A percentile compares a stretch with the other conserved stretches of the same genome.
Conservation (phyloP, 345 rosid genomes). For the Bruguiera parviflora region DNA sequence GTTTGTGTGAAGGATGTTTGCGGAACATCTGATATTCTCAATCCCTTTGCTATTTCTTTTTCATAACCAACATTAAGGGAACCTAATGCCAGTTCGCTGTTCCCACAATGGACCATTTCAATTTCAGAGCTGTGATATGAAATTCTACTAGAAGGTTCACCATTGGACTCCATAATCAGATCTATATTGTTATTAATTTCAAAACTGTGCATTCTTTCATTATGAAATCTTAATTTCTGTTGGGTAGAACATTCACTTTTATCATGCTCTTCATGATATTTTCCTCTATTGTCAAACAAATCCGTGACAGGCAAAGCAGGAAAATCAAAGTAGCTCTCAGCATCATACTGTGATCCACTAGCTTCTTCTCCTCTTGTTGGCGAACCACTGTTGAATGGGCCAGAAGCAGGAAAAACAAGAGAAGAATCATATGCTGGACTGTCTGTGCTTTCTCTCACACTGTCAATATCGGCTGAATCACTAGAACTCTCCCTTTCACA, state of each 20-base stretch:
- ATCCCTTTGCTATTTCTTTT: constrained; percentile 41
- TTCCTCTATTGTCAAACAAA: constrained; percentile 64
- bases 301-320: constrained; percentile 68
- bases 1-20: constrained; percentile 40
- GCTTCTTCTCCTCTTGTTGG: constrained; percentile 34
- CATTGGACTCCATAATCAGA: constrained; percentile 59
- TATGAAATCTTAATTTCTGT: constrained; percentile 40
- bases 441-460: constrained; percentile 53
- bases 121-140: constrained; percentile 45
- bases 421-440: constrained; percentile 50
- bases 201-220: constrained; percentile 70
- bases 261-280: constrained; percentile 47
- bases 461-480: constrained; percentile 56
- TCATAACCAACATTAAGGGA: constrained; percentile 30
- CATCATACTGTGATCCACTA: constrained; percentile 37
- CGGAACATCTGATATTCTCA: constrained; percentile 64
- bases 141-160: constrained; percentile 35
- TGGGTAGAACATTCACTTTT: constrained; percentile 31
- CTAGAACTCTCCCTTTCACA: constrained; percentile 53
- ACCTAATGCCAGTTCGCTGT: constrained; percentile 32
- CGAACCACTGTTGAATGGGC: constrained; percentile 35
- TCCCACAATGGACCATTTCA: constrained; percentile 44
- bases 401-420: constrained; percentile 42
- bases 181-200: constrained; percentile 70
- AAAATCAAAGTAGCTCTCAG: constrained; percentile 51